Evolutionary conservation across 495 filamentous ascomycete species (phyloP).

Genomic region (Lophiotrema nucula): DNA sequence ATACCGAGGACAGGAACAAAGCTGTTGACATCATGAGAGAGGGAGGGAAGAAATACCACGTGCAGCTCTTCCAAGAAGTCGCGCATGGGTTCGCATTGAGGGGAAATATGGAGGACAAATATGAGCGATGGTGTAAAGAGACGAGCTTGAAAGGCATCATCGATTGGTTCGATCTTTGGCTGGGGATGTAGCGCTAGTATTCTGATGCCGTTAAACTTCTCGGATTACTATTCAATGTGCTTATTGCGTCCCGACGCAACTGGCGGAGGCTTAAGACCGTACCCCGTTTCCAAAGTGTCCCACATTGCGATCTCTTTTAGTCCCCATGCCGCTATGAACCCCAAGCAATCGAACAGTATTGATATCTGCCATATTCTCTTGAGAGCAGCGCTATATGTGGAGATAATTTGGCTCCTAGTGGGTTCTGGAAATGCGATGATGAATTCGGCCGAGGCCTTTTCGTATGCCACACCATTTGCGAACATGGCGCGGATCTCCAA

Average conservation of each 20-base stretch:
- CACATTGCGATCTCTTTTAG: no score
- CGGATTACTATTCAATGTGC: no score
- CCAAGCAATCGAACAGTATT: conserved; percentile 6
- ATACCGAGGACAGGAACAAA: conserved; percentile 23
- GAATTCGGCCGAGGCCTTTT: neutral
- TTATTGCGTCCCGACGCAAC: no score
- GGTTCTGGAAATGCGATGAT: neutral
- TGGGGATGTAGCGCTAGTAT: conserved; percentile 11
- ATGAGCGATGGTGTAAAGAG: conserved; percentile 40
- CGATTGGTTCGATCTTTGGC: conserved; percentile 46
- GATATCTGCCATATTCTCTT: conserved; percentile 5
- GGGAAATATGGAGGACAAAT: conserved; percentile 27
- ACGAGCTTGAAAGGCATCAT: conserved; percentile 41
- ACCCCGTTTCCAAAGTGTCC: no score
- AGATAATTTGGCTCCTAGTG: neutral
- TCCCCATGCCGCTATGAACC: conserved; percentile 29
- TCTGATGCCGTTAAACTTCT: no score
- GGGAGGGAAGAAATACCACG: conserved; percentile 25
- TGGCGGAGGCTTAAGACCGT: no score
- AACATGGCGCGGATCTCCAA: neutral
- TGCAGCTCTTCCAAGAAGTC: conserved; percentile 33
- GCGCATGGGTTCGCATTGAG: conserved; percentile 34
- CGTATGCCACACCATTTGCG: conserved; percentile 5
- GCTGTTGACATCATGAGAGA: conserved; percentile 32
- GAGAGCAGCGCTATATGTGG: conserved; percentile 2